Evolutionary conservation across 179 eudicot genomes (phyloP).

Genomic region (Vitellaria paradoxa): DNA sequence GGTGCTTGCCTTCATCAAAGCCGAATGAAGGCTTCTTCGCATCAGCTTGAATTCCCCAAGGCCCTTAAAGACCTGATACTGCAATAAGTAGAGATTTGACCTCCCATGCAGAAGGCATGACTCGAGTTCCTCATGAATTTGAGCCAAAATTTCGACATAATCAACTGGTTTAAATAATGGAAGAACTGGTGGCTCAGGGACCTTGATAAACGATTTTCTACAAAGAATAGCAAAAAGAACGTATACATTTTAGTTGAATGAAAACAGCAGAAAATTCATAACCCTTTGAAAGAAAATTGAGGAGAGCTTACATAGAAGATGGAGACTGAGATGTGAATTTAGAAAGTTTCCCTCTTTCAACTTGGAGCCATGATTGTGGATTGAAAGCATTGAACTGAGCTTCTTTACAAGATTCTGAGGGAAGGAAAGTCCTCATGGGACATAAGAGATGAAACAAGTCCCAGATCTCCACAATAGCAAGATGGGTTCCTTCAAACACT

Average conservation of each 20-base stretch:
- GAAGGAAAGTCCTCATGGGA: constrained; percentile 86
- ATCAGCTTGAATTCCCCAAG: constrained; percentile 85
- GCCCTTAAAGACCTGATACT: constrained; percentile 92
- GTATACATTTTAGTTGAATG: not conserved
- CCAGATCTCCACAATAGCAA: constrained; percentile 92
- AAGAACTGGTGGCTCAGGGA: constrained; percentile 76
- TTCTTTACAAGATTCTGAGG: constrained; percentile 87
- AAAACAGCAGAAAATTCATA: not conserved
- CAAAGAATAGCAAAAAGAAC: constrained; percentile 18
- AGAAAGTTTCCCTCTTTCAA: constrained; percentile 84
- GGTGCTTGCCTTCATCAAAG: constrained; percentile 74
- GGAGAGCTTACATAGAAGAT: constrained; percentile 72
- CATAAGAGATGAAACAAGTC: constrained; percentile 62
- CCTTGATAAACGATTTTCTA: constrained; percentile 93
- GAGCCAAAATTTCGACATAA: constrained; percentile 92
- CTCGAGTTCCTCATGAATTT: constrained; percentile 89
- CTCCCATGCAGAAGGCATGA: constrained; percentile 57
- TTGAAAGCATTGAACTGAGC: constrained; percentile 69
- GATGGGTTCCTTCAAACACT: constrained; percentile 23
- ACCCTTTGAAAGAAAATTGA: not conserved
- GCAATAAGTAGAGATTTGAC: constrained; percentile 69
- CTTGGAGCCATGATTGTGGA: constrained; percentile 99
- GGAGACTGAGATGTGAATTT: constrained; percentile 60
- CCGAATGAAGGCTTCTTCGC: constrained; percentile 85
- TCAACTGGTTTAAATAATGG: constrained; percentile 88